A percentile compares a stretch with the other conserved stretches of the same genome.
Conservation (phyloP, 192 early-diverging fungal species). For the Entomortierella beljakovae region DNA sequence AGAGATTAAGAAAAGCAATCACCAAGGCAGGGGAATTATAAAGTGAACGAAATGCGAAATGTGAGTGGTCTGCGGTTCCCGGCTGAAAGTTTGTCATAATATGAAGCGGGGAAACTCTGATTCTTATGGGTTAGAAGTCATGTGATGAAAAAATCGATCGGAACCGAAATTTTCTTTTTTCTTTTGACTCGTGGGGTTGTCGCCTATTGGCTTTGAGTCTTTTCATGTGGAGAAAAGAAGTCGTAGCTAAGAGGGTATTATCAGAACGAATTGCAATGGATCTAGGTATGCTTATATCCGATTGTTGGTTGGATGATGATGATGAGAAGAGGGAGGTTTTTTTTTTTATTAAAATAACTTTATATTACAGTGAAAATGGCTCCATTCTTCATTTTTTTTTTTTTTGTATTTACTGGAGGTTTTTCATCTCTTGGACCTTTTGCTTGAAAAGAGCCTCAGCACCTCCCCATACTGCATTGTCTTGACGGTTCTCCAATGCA, state of each 20-base stretch:
- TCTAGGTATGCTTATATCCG: too few relatives aligned
- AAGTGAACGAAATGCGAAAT: not conserved
- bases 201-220: conserved; percentile 15
- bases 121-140: not conserved
- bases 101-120: not conserved
- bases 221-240: not conserved
- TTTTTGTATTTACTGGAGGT: too few relatives aligned
- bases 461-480: conserved; percentile 82
- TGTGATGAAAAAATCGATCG: conserved; percentile 10
- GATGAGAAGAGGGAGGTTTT: too few relatives aligned
- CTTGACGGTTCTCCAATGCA: conserved; percentile 70
- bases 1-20: not conserved
- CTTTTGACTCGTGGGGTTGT: not conserved
- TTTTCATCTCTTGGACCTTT: conserved; percentile 65
- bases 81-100: too few relatives aligned
- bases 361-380: too few relatives aligned
- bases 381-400: too few relatives aligned
- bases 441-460: conserved; percentile 87
- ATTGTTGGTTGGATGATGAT: too few relatives aligned
- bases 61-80: not conserved
- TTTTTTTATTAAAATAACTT: too few relatives aligned
- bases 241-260: too few relatives aligned
- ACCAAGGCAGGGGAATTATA: not conserved
- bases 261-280: too few relatives aligned
- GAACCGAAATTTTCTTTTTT: not conserved